Evolutionary conservation across 192 early-diverging fungal species (phyloP).

Genomic region (Podila verticillata): DNA sequence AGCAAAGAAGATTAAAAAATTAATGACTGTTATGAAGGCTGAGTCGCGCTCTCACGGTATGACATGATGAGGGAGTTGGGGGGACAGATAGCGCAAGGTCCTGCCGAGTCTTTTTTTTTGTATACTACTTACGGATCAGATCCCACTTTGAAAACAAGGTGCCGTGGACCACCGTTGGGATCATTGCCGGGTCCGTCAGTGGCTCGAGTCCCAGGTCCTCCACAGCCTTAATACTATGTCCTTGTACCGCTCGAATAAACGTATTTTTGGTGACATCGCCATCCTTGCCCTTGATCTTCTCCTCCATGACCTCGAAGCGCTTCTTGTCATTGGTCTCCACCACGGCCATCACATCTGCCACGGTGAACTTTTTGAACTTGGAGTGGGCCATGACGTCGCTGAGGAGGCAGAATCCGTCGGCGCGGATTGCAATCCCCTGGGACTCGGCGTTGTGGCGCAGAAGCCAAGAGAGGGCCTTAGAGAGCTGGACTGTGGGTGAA

Average conservation of each 20-base stretch:
- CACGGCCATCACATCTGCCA: constrained; percentile 70
- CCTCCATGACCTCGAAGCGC: constrained; percentile 71
- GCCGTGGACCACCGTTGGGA: constrained; percentile 75
- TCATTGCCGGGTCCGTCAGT: constrained; percentile 45
- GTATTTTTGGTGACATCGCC: not conserved
- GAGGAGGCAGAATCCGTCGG: constrained; percentile 81
- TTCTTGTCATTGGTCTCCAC: constrained; percentile 88
- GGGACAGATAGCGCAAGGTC: not conserved
- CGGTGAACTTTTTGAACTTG: constrained; percentile 65
- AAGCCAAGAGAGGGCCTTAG: constrained; percentile 83
- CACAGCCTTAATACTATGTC: constrained; percentile 70
- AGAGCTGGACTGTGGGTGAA: constrained; percentile 57
- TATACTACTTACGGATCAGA: constrained; percentile 55
- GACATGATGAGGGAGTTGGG: not conserved
- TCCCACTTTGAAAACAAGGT: constrained; percentile 66
- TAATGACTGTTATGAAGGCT: not conserved
- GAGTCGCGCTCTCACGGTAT: not conserved
- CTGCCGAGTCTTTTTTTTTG: constrained; percentile 6
- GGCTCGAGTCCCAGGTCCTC: constrained; percentile 1
- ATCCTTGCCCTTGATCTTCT: not conserved
- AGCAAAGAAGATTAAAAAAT: not conserved
- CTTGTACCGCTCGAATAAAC: constrained; percentile 88
- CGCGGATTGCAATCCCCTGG: constrained; percentile 75
- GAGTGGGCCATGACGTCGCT: constrained; percentile 68
- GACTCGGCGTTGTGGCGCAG: constrained; percentile 87